Conservation (phyloP, 1,284 basidiomycete genomes). For the Marasmius sp. region DNA sequence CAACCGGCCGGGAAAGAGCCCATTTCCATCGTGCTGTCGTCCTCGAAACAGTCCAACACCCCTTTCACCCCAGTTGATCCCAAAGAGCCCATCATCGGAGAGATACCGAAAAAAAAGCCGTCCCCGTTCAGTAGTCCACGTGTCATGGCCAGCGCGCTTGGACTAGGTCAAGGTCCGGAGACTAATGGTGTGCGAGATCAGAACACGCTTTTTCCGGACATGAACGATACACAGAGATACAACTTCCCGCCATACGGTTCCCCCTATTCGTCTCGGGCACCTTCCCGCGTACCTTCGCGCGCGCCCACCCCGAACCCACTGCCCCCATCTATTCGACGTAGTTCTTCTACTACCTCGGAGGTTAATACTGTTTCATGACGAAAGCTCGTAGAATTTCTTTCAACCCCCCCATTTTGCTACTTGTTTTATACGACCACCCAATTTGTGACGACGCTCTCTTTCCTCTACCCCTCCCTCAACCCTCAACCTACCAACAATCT, state of each 20-base stretch:
- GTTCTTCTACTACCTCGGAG: conserved; percentile 3
- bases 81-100: conserved; percentile 58
- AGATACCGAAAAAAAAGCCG: conserved; percentile 48
- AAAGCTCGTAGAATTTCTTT: conserved; percentile 1
- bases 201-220: conserved; percentile 43
- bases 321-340: conserved; percentile 3
- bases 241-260: conserved; percentile 66
- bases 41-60: conserved; percentile 28
- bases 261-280: conserved; percentile 59
- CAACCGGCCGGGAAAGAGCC: conserved; percentile 57
- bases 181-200: conserved; percentile 11
- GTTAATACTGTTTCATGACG: conserved; percentile 9
- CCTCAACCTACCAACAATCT: background rate
- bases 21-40: conserved; percentile 36
- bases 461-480: background rate
- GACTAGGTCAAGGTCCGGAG: conserved; percentile 17
- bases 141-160: conserved; percentile 46
- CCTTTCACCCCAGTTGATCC: conserved; percentile 52
- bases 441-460: background rate
- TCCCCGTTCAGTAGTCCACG: conserved; percentile 54
- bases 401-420: background rate
- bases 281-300: conserved; percentile 49
- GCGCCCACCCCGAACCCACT: conserved; percentile 10
- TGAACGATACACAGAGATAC: conserved; percentile 54
- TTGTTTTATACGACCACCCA: background rate